Evolutionary conservation across 257 asterid species (phyloP).

Genomic region (Scutellaria barbata): DNA sequence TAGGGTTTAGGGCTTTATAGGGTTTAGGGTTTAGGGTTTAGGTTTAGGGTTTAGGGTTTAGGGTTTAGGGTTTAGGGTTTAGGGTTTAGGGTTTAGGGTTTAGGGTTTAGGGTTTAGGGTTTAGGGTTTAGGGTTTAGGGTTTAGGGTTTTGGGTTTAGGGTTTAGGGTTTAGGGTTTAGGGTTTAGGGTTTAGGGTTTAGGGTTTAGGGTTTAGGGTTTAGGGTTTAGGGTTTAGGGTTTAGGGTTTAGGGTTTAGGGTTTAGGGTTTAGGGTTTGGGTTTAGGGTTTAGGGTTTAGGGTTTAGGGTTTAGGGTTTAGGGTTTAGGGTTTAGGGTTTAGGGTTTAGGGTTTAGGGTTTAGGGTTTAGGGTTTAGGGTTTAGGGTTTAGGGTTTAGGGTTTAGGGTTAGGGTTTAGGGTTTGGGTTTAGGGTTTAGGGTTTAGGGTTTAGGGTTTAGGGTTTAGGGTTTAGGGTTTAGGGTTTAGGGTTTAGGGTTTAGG

Average conservation of each 20-base stretch:
- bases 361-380: conserved; percentile 9
- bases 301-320: conserved; percentile 2
- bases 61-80: conserved; percentile 7
- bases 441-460: conserved; percentile 33
- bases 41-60: not conserved
- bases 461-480: conserved; percentile 32
- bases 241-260: conserved; percentile 2
- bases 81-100: conserved; percentile 7
- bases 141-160: conserved; percentile 10
- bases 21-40: conserved; percentile 1
- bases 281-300: not conserved
- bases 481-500: conserved; percentile 21
- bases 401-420: conserved; percentile 23
- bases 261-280: not conserved
- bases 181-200: not conserved
- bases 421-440: conserved; percentile 28
- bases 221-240: conserved; percentile 9
- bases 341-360: conserved; percentile 2
- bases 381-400: conserved; percentile 30
- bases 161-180: not conserved
- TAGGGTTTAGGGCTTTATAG: not conserved
- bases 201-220: not conserved
- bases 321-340: not conserved
- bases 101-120: conserved; percentile 10
- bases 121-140: conserved; percentile 8